Conservation (phyloP, 1,284 basidiomycete genomes). For the Ustanciosporium gigantosporum region DNA sequence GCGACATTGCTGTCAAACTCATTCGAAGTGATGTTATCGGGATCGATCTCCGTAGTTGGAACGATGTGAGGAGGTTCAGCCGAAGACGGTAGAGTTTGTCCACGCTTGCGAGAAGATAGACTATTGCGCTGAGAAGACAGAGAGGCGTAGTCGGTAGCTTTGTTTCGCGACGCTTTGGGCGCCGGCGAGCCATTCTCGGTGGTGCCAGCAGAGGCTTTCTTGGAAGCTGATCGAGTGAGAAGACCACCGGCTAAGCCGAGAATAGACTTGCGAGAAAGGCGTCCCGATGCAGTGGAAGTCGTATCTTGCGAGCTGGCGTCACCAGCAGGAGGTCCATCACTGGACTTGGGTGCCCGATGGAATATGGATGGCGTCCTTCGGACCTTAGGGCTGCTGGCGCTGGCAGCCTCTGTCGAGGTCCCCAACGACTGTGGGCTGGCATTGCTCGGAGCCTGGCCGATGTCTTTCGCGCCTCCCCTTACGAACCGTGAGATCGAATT, state of each 20-base stretch:
- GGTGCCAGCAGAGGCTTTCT: neutral
- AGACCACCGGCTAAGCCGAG: constrained; percentile 41
- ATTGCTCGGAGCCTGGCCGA: constrained; percentile 3
- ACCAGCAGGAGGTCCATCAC: constrained; percentile 7
- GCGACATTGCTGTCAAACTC: too few relatives aligned
- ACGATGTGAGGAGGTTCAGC: too few relatives aligned
- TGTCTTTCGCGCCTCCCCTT: constrained; percentile 17
- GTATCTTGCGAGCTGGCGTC: constrained; percentile 16
- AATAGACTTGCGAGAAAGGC: constrained; percentile 50
- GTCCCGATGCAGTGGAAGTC: constrained; percentile 7
- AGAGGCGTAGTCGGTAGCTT: neutral
- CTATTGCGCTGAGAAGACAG: constrained; percentile 2
- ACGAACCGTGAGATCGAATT: constrained; percentile 23
- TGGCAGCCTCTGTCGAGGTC: constrained; percentile 13
- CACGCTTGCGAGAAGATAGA: neutral
- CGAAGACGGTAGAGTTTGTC: too few relatives aligned
- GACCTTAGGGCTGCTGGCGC: constrained; percentile 28
- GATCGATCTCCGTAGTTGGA: too few relatives aligned
- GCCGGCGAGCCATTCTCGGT: neutral
- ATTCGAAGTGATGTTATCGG: too few relatives aligned
- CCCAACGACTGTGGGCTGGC: constrained; percentile 8
- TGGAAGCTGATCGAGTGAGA: constrained; percentile 25
- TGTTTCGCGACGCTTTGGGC: neutral
- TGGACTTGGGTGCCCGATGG: constrained; percentile 28
- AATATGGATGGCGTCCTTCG: constrained; percentile 46